Evolutionary conservation across 1,139 yeast genomes (phyloP).

Genomic region (Williopsis jadinii): DNA sequence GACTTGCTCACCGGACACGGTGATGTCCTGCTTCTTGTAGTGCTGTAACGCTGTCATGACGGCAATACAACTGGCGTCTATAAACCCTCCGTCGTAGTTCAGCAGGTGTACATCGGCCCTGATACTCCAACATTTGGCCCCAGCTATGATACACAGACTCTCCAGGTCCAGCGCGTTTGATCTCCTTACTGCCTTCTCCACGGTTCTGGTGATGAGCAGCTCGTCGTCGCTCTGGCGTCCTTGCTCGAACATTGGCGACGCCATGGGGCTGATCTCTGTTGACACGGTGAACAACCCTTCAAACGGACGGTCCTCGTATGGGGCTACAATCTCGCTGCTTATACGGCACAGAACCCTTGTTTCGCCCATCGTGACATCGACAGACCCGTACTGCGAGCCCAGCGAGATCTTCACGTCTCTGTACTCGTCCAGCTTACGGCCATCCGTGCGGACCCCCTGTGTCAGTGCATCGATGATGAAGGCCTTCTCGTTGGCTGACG

Average conservation of each 20-base stretch:
- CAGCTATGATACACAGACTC: conserved; percentile 84
- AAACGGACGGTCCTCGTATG: conserved; percentile 87
- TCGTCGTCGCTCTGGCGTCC: conserved; percentile 69
- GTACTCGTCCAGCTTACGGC: conserved; percentile 55
- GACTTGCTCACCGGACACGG: conserved; percentile 64
- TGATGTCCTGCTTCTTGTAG: conserved; percentile 76
- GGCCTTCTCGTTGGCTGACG: conserved; percentile 58
- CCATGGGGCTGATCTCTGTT: conserved; percentile 87
- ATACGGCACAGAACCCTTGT: conserved; percentile 73
- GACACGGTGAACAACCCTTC: conserved; percentile 84
- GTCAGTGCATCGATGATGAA: conserved; percentile 59
- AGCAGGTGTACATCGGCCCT: conserved; percentile 86
- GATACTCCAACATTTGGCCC: conserved; percentile 83
- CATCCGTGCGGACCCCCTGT: conserved; percentile 60
- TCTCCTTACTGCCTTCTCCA: conserved; percentile 86
- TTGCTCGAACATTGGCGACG: conserved; percentile 75
- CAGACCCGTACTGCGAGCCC: conserved; percentile 74
- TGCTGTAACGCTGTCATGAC: conserved; percentile 83
- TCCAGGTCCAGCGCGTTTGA: conserved; percentile 90
- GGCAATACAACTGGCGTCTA: conserved; percentile 86
- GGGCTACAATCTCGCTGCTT: conserved; percentile 72
- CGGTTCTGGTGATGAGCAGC: conserved; percentile 65
- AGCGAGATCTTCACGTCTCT: conserved; percentile 58
- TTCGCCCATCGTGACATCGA: conserved; percentile 66
- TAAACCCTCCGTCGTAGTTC: conserved; percentile 86